Conservation (phyloP, 78 protist genomes). For the Planoprotostelium fungivorum region DNA sequence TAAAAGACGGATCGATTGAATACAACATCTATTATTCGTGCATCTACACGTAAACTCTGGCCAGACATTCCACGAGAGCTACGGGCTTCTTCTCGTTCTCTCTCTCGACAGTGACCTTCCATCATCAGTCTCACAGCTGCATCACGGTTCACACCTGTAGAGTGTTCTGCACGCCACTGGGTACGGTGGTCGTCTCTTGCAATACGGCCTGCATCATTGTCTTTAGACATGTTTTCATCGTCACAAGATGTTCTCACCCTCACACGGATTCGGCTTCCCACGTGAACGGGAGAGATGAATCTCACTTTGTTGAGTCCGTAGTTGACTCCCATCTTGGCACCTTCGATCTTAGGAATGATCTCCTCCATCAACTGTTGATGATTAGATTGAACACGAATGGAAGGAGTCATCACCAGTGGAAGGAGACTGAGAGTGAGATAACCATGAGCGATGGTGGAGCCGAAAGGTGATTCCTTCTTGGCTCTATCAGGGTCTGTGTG, state of each 20-base stretch:
- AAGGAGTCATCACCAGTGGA: slow-evolving; percentile 26
- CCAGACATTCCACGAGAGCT: not conserved
- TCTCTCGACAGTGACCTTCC: not conserved
- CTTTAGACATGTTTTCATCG: not conserved
- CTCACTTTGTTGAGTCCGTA: slow-evolving; percentile 53
- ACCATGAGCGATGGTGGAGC: not conserved
- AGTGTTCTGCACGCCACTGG: not conserved
- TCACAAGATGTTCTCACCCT: not conserved
- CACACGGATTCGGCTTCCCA: slow-evolving; percentile 2
- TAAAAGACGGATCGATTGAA: no score
- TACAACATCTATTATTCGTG: no score
- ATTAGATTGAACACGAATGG: slow-evolving; percentile 32
- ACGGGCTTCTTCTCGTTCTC: not conserved
- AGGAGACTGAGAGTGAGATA: not conserved
- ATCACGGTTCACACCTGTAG: not conserved
- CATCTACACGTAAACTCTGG: not conserved
- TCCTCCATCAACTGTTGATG: slow-evolving; percentile 61
- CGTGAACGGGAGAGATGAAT: slow-evolving; percentile 51
- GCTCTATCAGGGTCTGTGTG: slow-evolving; percentile 59
- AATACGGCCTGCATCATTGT: not conserved
- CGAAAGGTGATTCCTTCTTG: slow-evolving; percentile 45
- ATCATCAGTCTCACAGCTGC: not conserved
- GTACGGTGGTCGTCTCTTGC: not conserved
- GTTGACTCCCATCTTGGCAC: slow-evolving; percentile 32
- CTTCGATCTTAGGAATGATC: slow-evolving; percentile 48